Evolutionary conservation across 192 early-diverging fungal genomes (phyloP).

Genomic region (Entomortierella beljakovae): DNA sequence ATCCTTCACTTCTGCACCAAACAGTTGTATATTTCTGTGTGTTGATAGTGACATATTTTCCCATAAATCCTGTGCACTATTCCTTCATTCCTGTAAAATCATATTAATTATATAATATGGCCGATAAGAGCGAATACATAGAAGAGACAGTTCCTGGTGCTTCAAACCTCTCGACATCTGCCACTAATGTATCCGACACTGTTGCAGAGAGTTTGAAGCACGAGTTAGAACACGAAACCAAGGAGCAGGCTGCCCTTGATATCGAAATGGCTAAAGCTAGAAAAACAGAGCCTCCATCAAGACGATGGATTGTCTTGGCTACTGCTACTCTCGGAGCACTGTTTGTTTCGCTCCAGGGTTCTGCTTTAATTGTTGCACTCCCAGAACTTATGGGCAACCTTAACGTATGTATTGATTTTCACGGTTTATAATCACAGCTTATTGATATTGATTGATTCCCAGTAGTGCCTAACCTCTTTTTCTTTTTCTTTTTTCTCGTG

Average conservation of each 20-base stretch:
- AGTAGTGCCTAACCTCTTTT: not conserved
- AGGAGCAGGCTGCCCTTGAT: constrained; percentile 42
- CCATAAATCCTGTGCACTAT: no score
- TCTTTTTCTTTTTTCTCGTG: not conserved
- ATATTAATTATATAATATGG: constrained; percentile 10
- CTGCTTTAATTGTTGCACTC: constrained; percentile 50
- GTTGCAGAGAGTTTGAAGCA: constrained; percentile 27
- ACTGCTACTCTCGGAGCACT: constrained; percentile 49
- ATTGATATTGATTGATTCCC: not conserved
- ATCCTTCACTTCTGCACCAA: no score
- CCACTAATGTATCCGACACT: constrained; percentile 28
- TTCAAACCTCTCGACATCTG: constrained; percentile 9
- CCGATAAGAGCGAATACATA: constrained; percentile 36
- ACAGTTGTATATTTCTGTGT: no score
- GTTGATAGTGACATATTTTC: no score
- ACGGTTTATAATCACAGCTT: not conserved
- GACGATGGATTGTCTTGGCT: constrained; percentile 53
- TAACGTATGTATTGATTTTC: constrained; percentile 14
- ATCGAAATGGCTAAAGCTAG: constrained; percentile 49
- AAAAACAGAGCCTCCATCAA: constrained; percentile 44
- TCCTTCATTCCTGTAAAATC: no score
- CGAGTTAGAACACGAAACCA: constrained; percentile 31
- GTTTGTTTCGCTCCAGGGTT: constrained; percentile 52
- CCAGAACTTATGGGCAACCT: constrained; percentile 53
- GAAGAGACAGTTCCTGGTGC: not conserved